A percentile compares a stretch with the other conserved stretches of the same genome.
Evolutionary conservation across 257 asterid species (phyloP).

Genomic region (Jasminum sambac): DNA sequence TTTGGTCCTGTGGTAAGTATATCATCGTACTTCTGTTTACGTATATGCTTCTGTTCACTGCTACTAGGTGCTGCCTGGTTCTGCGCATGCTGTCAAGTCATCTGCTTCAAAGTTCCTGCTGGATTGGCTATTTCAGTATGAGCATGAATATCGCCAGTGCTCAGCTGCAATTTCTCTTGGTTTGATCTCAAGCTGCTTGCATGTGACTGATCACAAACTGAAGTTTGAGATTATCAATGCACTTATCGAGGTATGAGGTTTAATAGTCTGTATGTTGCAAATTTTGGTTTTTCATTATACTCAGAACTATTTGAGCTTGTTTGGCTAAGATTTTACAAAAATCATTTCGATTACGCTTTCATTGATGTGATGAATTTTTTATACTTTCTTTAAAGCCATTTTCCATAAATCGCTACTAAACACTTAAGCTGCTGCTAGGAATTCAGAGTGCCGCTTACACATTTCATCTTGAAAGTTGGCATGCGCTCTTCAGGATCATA

Average conservation of each 20-base stretch:
- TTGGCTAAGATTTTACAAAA: too few relatives aligned
- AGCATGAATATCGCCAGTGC: conserved; percentile 94
- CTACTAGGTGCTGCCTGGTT: conserved; percentile 72
- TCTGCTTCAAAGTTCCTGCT: conserved; percentile 77
- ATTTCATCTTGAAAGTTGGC: conserved; percentile 9
- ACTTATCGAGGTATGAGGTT: conserved; percentile 71
- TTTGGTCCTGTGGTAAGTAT: background rate
- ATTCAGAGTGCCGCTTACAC: conserved; percentile 14
- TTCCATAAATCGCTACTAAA: too few relatives aligned
- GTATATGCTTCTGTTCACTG: background rate
- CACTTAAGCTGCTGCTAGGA: conserved; percentile 15
- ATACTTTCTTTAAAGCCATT: too few relatives aligned
- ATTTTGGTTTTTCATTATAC: conserved; percentile 6
- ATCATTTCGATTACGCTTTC: too few relatives aligned
- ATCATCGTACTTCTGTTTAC: background rate
- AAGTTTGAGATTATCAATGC: conserved; percentile 66
- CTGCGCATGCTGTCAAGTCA: conserved; percentile 66
- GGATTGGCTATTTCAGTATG: conserved; percentile 77
- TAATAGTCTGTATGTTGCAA: conserved; percentile 11
- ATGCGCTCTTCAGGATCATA: background rate
- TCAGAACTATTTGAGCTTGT: conserved; percentile 8
- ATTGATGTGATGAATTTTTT: too few relatives aligned
- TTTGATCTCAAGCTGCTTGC: conserved; percentile 85
- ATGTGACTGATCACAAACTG: conserved; percentile 82
- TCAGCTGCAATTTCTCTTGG: conserved; percentile 96